Conservation (phyloP, 2,329 filamentous ascomycete species). For the Aspergillus neotritici region DNA sequence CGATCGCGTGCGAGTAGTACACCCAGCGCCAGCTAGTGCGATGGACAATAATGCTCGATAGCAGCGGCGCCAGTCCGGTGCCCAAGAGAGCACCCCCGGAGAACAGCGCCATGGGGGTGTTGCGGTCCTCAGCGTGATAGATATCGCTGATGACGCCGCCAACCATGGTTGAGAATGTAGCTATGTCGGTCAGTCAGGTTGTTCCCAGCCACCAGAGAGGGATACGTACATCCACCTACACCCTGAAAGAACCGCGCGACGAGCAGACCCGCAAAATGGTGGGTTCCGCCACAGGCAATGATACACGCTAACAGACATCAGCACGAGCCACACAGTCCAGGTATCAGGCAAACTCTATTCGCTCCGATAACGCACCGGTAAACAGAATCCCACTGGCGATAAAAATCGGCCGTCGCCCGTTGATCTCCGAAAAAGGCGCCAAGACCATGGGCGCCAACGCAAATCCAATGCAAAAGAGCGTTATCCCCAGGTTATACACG, state of each 20-base stretch:
- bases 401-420: conserved; percentile 80
- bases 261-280: conserved; percentile 66
- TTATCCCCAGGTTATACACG: conserved; percentile 70
- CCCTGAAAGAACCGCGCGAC: conserved; percentile 71
- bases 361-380: conserved; percentile 38
- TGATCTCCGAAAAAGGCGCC: conserved; percentile 82
- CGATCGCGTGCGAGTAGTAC: conserved; percentile 78
- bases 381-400: conserved; percentile 67
- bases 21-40: conserved; percentile 74
- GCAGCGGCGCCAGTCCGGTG: conserved; percentile 70
- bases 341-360: no score
- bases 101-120: conserved; percentile 86
- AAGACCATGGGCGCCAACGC: conserved; percentile 79
- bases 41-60: conserved; percentile 64
- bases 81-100: conserved; percentile 72
- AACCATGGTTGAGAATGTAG: conserved; percentile 77
- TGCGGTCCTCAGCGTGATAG: conserved; percentile 70
- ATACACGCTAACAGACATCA: conserved; percentile 49
- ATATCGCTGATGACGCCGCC: conserved; percentile 88
- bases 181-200: conserved; percentile 14
- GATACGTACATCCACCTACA: conserved; percentile 61
- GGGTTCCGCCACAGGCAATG: conserved; percentile 66
- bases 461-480: conserved; percentile 75
- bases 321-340: background rate
- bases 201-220: background rate